Evolutionary conservation across 768 basidiomycete genomes (phyloP), one percentile per base, ranked within the genome.

Genomic region (Agaricus subrufescens): DNA sequence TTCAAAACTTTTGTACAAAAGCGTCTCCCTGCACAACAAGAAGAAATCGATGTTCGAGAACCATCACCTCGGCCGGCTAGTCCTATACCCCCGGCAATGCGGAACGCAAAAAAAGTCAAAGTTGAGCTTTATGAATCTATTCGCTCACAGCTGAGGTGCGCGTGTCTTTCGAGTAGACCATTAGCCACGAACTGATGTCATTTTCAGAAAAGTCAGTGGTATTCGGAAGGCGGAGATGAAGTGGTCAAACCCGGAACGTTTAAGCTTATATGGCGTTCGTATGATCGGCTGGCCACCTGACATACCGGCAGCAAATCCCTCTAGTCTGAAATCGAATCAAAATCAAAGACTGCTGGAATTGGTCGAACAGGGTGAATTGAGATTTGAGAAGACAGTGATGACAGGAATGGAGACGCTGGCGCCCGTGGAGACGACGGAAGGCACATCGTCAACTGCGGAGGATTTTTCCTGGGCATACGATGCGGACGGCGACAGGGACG

Each of bases 201-300:
- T 26, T 11, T 48, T 15, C 56, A 86, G 86, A 65, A 63, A 73
- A 3, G 75, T 74, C 6, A 83, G 82, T 60, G 84, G 85, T 7
- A 67, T 82, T 19, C 82, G 81, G 10, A 82, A 75, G 52, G 85
- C 86, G 23, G 86, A 88, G 62, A 88, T 88, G 86, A 87, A 83
- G 65, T 88, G 86, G 86, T 82, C 83, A 8, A 86, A 85, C 63
- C 85, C 79, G 49, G 77, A 81, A 26, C 74, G 80, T 44, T 65
- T 88, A 50, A 71, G 75, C 60, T 62, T 71, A 5, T 87, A 85
- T 60, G 82, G 82, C 9, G 81, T 88, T 31, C 77, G 73, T 52
- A 66, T 87, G 45, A 72, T 81, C 12, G 86, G 86, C 42, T 88
- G 86, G 86, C 86, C 86, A 9, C 58, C 74, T 25, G 70, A 70